Conservation (phyloP, 805 yeast genomes). For the Jamesozyma lodderae region DNA sequence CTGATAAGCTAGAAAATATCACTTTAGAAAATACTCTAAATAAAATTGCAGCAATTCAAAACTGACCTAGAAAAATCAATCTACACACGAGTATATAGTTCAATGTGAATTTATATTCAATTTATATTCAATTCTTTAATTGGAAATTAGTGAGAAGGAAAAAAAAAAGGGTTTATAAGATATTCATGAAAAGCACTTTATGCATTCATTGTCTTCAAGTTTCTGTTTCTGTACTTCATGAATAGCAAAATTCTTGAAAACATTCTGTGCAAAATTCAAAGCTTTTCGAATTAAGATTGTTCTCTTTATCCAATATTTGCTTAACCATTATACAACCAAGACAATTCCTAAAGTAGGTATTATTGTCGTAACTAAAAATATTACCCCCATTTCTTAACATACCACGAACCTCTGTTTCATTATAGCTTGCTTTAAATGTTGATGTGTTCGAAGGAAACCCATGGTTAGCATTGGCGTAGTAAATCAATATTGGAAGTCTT, state of each 20-base stretch:
- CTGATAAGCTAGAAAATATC: constrained; percentile 19
- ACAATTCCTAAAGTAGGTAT: constrained; percentile 36
- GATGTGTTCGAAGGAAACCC: constrained; percentile 44
- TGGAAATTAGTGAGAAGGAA: too few relatives aligned
- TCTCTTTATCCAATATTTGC: constrained; percentile 37
- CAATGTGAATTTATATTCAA: too few relatives aligned
- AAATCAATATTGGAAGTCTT: constrained; percentile 43
- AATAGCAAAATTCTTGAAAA: constrained; percentile 33
- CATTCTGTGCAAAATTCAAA: constrained; percentile 30
- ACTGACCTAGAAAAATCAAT: neutral
- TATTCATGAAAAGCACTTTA: too few relatives aligned
- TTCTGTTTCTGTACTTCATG: too few relatives aligned
- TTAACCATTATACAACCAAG: constrained; percentile 50
- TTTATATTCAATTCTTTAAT: too few relatives aligned
- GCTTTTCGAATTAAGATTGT: neutral
- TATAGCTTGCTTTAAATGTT: constrained; percentile 48
- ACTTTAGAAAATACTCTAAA: constrained; percentile 9
- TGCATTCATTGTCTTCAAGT: too few relatives aligned
- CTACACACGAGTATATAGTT: too few relatives aligned
- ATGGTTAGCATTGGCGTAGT: constrained; percentile 38
- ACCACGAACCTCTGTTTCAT: constrained; percentile 33
- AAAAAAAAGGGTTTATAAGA: too few relatives aligned
- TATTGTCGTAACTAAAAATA: constrained; percentile 39
- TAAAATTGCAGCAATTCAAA: neutral
- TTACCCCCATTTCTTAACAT: constrained; percentile 47